Evolutionary conservation across 139 green algal species (phyloP), one percentile per base, ranked within the genome.

Genomic region (Spirogloea muscicola): DNA sequence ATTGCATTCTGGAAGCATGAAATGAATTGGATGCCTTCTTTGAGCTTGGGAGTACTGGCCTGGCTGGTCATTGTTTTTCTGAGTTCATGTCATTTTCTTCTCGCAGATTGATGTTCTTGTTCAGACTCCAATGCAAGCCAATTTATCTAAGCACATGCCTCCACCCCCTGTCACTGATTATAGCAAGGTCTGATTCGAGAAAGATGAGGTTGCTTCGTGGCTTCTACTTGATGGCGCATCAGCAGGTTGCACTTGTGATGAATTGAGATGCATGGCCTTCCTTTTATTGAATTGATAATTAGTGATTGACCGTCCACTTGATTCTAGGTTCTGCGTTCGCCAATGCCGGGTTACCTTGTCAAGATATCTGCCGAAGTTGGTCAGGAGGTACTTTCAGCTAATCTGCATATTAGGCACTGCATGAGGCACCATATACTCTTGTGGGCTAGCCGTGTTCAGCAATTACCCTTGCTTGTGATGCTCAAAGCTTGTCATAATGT

Each of bases 321-420:
- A 70, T 82, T 78, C 44, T 55, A 86, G 67, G 48, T 66, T 1
- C 40, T 87, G 9, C 41, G 3, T 1, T 87, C 83, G 34, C 83
- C 83, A 10, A 87, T 87, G 68, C 68, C 68, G 9, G 68, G 68
- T 3, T 25, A 21, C 37, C 62, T 77, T 7, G 44, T 77, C 6
- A 64, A 58, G 18, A 33, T 73, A 5, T 27, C 64, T 10, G 64
- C 67, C 27, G 29, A 3, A 33, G 39, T 41, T 18, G 64, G 64
- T 4, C 41, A 73, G 36, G 18, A 73, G 64, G 64, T 73, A 7
- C 9, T 10, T 39, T 48, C 16, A 65, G 27, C 21, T 18, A 21
- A 65, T 59, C 16, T 43, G 25, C 16, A 18, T 18, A 16, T 18
- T 65, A 59, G 16, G 25, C 16, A 16, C 18, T 21, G 16, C 57